phyloP scores from a whole-genome alignment of 495 filamentous ascomycete species.

The Tuber aestivum region DNA sequence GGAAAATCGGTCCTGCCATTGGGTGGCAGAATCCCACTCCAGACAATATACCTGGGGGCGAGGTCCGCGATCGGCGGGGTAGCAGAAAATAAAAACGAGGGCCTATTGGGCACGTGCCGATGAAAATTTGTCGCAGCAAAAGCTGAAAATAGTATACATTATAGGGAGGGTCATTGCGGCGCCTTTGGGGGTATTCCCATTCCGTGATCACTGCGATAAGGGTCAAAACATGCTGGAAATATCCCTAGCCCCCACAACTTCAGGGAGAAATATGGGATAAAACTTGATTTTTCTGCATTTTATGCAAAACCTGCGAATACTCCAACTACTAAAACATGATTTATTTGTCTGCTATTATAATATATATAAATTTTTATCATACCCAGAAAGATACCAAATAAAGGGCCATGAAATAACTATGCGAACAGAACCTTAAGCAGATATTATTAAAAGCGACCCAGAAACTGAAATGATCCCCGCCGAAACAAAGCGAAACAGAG shows the following conservation, averaged over 20 bases:
- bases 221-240: background rate
- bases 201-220: background rate
- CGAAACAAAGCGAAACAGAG: too few species aligned
- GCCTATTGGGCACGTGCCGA: background rate
- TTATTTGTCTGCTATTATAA: background rate
- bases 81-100: background rate
- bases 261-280: background rate
- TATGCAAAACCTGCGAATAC: background rate
- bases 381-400: too few species aligned
- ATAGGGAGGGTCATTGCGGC: background rate
- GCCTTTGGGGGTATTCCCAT: background rate
- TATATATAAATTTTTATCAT: too few species aligned
- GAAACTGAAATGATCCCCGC: too few species aligned
- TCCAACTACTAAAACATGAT: background rate
- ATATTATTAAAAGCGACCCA: too few species aligned
- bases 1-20: background rate
- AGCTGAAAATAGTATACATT: too few species aligned
- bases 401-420: too few species aligned
- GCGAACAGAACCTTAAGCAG: too few species aligned
- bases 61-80: background rate
- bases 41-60: background rate
- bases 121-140: background rate
- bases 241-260: background rate
- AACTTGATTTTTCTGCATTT: background rate
- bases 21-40: background rate